These are phyloP conservation scores for Alternaria angustiovoidea DNA, from an alignment of 2,329 filamentous ascomycete genomes.

Conservation along the genomic window DNA sequence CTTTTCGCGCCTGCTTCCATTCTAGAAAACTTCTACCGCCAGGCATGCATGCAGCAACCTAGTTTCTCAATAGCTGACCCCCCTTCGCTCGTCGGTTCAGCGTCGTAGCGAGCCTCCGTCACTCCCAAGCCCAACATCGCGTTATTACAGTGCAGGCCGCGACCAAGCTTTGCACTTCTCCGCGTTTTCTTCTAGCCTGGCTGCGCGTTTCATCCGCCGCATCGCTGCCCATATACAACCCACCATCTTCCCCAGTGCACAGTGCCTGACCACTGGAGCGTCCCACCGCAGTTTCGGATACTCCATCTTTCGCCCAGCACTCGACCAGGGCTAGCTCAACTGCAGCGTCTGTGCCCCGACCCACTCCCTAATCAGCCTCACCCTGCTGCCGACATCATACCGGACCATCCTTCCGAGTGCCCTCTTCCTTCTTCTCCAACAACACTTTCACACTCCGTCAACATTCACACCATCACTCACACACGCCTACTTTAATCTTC, in stretches of 20 bases:
- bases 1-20: conserved; percentile 24
- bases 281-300: conserved; percentile 22
- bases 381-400: conserved; percentile 28
- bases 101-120: conserved; percentile 17
- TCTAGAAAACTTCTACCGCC: conserved; percentile 32
- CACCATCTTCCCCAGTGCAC: conserved; percentile 16
- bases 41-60: conserved; percentile 6
- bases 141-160: conserved; percentile 14
- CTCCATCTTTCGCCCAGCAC: conserved; percentile 14
- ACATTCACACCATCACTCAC: conserved; percentile 4
- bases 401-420: conserved; percentile 22
- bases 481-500: conserved; percentile 4
- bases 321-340: conserved; percentile 14
- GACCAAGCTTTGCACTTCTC: conserved; percentile 29
- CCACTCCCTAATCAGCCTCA: conserved; percentile 29
- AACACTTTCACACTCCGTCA: conserved; percentile 2
- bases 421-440: conserved; percentile 15
- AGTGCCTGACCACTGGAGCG: conserved; percentile 14
- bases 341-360: conserved; percentile 22
- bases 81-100: conserved; percentile 16
- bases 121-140: conserved; percentile 15
- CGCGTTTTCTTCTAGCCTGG: conserved; percentile 38
- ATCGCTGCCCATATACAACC: conserved; percentile 3
- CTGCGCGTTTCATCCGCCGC: conserved; percentile 24
- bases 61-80: conserved; percentile 11